Percentiles rank a stretch among this genome's conserved stretches.
These are phyloP conservation scores for Penicillium salamii DNA, from an alignment of 495 filamentous ascomycete species.

Conservation along the genomic window DNA sequence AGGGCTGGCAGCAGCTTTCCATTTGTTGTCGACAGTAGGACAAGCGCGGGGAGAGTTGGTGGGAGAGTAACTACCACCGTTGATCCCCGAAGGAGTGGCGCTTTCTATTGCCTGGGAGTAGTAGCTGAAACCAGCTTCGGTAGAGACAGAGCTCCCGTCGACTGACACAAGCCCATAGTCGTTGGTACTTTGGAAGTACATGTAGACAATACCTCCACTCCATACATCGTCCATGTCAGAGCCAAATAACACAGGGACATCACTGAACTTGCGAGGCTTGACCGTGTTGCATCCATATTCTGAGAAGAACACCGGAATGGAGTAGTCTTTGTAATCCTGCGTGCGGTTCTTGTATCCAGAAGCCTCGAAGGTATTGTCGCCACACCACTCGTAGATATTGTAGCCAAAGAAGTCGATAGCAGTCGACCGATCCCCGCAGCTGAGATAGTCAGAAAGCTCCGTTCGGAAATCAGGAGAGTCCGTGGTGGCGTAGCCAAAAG, in stretches of 20 bases:
- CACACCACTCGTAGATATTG: slow-evolving; percentile 98
- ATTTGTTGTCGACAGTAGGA: slow-evolving; percentile 59
- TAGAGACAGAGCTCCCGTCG: slow-evolving; percentile 49
- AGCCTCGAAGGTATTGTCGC: slow-evolving; percentile 61
- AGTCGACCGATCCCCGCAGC: slow-evolving; percentile 65
- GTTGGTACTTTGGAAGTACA: slow-evolving; percentile 89
- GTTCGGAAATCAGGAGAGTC: slow-evolving; percentile 76
- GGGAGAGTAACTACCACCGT: slow-evolving; percentile 63
- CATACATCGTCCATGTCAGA: slow-evolving; percentile 77
- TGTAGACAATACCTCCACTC: slow-evolving; percentile 92
- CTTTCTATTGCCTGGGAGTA: slow-evolving; percentile 66
- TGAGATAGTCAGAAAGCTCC: slow-evolving; percentile 82
- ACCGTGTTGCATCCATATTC: slow-evolving; percentile 92
- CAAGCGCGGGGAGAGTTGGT: slow-evolving; percentile 71
- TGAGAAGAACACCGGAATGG: slow-evolving; percentile 90
- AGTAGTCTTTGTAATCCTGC: slow-evolving; percentile 77
- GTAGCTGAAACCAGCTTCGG: slow-evolving; percentile 66
- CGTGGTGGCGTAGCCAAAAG: slow-evolving; percentile 90
- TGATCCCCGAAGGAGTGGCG: slow-evolving; percentile 59
- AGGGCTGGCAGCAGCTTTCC: slow-evolving; percentile 58
- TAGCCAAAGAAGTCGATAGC: slow-evolving; percentile 95
- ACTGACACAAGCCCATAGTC: slow-evolving; percentile 78
- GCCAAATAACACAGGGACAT: slow-evolving; percentile 77
- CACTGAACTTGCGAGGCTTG: slow-evolving; percentile 73
- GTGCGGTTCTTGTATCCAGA: slow-evolving; percentile 79